Percentiles rank a stretch among this genome's conserved stretches.
Conservation (phyloP, 306 rosid genomes). For the Acacia acuminata region DNA sequence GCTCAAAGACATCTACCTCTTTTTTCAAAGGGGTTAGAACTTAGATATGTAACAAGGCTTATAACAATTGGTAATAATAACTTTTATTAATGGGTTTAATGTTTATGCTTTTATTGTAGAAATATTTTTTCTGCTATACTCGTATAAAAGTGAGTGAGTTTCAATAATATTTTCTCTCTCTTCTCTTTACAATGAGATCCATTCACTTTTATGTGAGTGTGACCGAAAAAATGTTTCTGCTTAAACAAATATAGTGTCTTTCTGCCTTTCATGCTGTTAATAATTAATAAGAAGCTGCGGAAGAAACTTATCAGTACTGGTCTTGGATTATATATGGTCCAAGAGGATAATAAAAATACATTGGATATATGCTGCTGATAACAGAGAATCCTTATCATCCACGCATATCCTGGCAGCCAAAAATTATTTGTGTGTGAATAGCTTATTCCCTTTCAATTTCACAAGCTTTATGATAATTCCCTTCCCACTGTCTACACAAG, state of each 20-base stretch:
- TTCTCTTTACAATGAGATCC: too few species aligned
- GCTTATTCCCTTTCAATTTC: slow-evolving; percentile 39
- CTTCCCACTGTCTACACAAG: slow-evolving; percentile 33
- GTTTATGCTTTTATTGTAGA: too few species aligned
- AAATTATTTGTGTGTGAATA: slow-evolving; percentile 35
- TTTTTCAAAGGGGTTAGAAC: neutral
- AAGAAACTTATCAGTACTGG: neutral
- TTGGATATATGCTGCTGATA: slow-evolving; percentile 14
- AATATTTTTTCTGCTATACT: too few species aligned
- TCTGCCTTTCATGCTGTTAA: neutral
- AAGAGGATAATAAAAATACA: neutral
- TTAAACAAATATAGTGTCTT: too few species aligned
- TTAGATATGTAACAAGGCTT: neutral
- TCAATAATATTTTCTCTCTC: too few species aligned
- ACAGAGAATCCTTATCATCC: slow-evolving; percentile 70
- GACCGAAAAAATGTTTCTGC: too few species aligned
- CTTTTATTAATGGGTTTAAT: too few species aligned
- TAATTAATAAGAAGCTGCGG: neutral
- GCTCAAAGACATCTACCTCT: slow-evolving; percentile 9
- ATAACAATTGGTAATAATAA: slow-evolving; percentile 13
- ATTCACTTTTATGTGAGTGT: too few species aligned
- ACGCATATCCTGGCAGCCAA: slow-evolving; percentile 32
- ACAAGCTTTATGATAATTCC: slow-evolving; percentile 32
- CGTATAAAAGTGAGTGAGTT: too few species aligned
- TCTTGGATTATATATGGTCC: neutral